Evolutionary conservation across 2,329 filamentous ascomycete species (phyloP).

Genomic region (Didymosphaeria variabile): DNA sequence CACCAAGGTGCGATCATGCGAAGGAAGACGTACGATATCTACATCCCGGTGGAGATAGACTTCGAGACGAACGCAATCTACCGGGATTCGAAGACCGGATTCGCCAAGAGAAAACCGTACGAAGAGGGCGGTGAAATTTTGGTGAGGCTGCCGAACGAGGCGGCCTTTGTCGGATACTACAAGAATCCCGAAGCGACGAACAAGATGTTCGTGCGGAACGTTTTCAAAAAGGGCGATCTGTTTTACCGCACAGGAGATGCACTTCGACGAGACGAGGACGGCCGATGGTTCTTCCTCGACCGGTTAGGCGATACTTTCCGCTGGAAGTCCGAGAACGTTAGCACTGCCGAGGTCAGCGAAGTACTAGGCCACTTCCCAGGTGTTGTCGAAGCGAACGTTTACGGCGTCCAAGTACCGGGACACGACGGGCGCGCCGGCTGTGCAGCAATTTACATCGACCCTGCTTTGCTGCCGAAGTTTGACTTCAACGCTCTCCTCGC

Average conservation of each 20-base stretch:
- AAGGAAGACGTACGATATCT: constrained; percentile 60
- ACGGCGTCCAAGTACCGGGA: constrained; percentile 58
- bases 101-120: constrained; percentile 69
- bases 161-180: constrained; percentile 74
- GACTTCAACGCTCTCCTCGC: constrained; percentile 66
- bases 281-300: constrained; percentile 61
- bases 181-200: constrained; percentile 71
- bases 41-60: constrained; percentile 74
- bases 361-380: constrained; percentile 56
- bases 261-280: constrained; percentile 53
- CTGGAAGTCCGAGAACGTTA: constrained; percentile 61
- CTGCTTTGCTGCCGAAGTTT: constrained; percentile 56
- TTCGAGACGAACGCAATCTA: constrained; percentile 72
- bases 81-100: constrained; percentile 73
- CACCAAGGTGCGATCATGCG: constrained; percentile 74
- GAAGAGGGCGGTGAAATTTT: constrained; percentile 79
- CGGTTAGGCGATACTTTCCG: constrained; percentile 59
- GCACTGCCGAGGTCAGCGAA: constrained; percentile 58
- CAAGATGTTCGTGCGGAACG: constrained; percentile 60
- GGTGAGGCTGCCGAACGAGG: constrained; percentile 66
- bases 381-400: constrained; percentile 59
- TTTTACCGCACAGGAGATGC: constrained; percentile 61
- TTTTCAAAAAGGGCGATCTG: constrained; percentile 59
- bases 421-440: constrained; percentile 63
- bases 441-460: constrained; percentile 66